A percentile compares a stretch with the other conserved stretches of the same genome.
Conservation (phyloP, 768 basidiomycete genomes). For the Tricholoma matsutake region DNA sequence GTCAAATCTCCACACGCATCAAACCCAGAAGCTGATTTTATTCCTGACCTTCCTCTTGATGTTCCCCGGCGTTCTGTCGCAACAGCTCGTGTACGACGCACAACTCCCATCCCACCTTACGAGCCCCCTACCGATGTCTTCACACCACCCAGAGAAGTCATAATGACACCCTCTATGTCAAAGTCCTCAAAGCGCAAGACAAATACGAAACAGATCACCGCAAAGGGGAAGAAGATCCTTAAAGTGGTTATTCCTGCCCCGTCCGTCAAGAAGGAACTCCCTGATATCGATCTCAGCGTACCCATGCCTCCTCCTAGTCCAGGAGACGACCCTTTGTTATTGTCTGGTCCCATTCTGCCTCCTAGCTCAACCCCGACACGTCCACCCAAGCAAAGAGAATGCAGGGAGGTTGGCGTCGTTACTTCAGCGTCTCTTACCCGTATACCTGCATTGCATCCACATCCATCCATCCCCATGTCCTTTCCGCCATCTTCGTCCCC, state of each 20-base stretch:
- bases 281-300: slow-evolving; percentile 53
- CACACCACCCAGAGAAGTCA: slow-evolving; percentile 65
- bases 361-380: slow-evolving; percentile 22
- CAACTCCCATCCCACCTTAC: slow-evolving; percentile 58
- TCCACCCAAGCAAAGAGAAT: background rate
- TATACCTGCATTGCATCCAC: background rate
- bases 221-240: slow-evolving; percentile 15
- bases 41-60: slow-evolving; percentile 32
- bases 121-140: slow-evolving; percentile 68
- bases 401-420: slow-evolving; percentile 14
- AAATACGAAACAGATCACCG: slow-evolving; percentile 11
- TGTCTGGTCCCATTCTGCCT: slow-evolving; percentile 43
- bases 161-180: slow-evolving; percentile 37
- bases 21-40: slow-evolving; percentile 50
- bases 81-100: slow-evolving; percentile 33
- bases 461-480: background rate
- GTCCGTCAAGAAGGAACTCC: slow-evolving; percentile 60
- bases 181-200: slow-evolving; percentile 37
- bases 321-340: slow-evolving; percentile 69
- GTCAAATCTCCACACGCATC: slow-evolving; percentile 40
- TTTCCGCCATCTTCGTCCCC: slow-evolving; percentile 21
- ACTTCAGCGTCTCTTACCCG: slow-evolving; percentile 19
- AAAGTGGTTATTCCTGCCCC: slow-evolving; percentile 11
- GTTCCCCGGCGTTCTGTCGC: slow-evolving; percentile 20
- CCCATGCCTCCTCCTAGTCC: slow-evolving; percentile 72